Evolutionary conservation across 495 filamentous ascomycete genomes (phyloP).

Genomic region (Tricharina praecox): DNA sequence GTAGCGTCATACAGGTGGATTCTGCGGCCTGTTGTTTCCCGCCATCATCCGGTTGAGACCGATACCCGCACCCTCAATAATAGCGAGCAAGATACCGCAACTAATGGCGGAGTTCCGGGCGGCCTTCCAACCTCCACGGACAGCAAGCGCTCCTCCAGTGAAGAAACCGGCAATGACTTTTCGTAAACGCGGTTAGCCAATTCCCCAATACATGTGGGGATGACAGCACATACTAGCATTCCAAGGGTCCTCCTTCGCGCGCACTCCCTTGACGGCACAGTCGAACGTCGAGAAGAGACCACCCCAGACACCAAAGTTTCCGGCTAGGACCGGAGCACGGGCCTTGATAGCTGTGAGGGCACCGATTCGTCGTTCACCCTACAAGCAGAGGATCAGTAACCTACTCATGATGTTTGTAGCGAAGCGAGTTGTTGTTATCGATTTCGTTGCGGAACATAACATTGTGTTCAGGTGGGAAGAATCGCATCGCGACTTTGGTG

Average conservation of each 20-base stretch:
- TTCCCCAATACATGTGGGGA: too few species aligned
- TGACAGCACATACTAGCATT: conserved; percentile 58
- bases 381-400: conserved; percentile 18
- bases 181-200: too few species aligned
- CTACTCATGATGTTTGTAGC: background rate
- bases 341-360: conserved; percentile 95
- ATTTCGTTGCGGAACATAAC: too few species aligned
- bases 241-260: conserved; percentile 94
- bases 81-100: conserved; percentile 79
- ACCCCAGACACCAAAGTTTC: conserved; percentile 97
- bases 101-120: conserved; percentile 88
- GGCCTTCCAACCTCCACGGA: conserved; percentile 76
- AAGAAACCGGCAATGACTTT: conserved; percentile 82
- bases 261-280: conserved; percentile 88
- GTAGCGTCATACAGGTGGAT: conserved; percentile 16
- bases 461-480: too few species aligned
- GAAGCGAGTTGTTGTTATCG: too few species aligned
- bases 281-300: conserved; percentile 88
- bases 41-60: conserved; percentile 95
- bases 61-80: conserved; percentile 96
- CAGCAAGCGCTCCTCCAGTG: conserved; percentile 78
- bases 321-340: conserved; percentile 83
- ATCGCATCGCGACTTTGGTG: too few species aligned
- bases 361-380: conserved; percentile 89
- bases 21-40: conserved; percentile 51